These are phyloP conservation scores for Pseudomonodictys pantanalensis DNA, from an alignment of 495 filamentous ascomycete genomes.

Conservation along the genomic window DNA sequence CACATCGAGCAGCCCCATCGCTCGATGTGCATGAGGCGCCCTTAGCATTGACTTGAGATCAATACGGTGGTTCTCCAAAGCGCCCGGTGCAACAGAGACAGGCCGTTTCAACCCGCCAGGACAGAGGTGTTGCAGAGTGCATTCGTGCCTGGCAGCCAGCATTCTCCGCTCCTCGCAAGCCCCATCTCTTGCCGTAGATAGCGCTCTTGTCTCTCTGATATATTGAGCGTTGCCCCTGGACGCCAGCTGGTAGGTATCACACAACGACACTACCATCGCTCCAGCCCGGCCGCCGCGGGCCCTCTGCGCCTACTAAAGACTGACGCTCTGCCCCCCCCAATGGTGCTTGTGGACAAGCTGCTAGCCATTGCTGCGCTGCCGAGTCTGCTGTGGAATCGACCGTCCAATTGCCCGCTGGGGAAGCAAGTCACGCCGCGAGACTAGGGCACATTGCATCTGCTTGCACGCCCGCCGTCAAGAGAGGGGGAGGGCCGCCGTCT, in stretches of 20 bases:
- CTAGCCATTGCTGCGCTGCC: conserved; percentile 9
- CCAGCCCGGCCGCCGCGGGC: conserved; percentile 16
- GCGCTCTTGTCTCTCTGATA: conserved; percentile 27
- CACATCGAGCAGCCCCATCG: conserved; percentile 30
- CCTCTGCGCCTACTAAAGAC: conserved; percentile 25
- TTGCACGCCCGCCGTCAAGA: not conserved
- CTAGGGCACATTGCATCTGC: not conserved
- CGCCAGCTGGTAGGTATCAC: conserved; percentile 23
- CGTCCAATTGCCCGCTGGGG: not conserved
- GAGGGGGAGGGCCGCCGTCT: not conserved
- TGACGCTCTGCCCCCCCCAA: conserved; percentile 13
- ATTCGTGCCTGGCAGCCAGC: conserved; percentile 32
- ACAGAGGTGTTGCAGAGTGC: conserved; percentile 28
- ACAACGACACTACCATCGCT: conserved; percentile 17
- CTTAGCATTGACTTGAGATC: conserved; percentile 32
- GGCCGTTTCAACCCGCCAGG: conserved; percentile 33
- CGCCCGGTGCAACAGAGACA: conserved; percentile 28
- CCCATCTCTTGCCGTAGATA: conserved; percentile 28
- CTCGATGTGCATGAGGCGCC: conserved; percentile 37
- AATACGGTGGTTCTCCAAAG: conserved; percentile 9
- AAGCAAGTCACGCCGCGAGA: not conserved
- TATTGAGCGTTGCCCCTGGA: conserved; percentile 34
- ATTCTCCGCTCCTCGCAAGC: conserved; percentile 22
- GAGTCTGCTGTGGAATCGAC: conserved; percentile 27
- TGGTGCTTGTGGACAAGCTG: conserved; percentile 19